Base-by-base conservation (phyloP, 495 filamentous ascomycete species). In the Hypoxylon intermedium region DNA sequence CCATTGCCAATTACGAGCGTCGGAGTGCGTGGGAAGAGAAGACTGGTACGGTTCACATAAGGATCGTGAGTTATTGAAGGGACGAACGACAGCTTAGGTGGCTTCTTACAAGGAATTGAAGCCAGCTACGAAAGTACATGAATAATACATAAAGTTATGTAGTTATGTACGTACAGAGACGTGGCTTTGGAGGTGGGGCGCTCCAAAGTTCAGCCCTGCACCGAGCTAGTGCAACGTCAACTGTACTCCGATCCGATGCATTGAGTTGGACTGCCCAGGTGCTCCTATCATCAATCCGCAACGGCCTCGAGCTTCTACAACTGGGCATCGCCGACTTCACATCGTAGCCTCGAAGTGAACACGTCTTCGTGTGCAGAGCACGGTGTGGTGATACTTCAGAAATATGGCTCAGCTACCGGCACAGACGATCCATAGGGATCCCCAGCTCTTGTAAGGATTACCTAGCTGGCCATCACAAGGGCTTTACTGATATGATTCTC, bases 341-440 rank as follows among this genome's bases (percentile, higher is more conserved):
- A n/a, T 9, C 18, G 9, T 47, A 33, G 15, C 30, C n/a, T 33
- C 30, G n/a, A 11, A 33, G 2, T 9, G 2, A 33, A 5, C 30
- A 12, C 30, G 30, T 33, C n/a, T 50, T 26, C 16, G 18, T 18
- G 38, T n/a, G 20, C n/a, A 44, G 41, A 26, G 36, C 15, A 20
- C 9, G 3, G 38, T n/a, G n/a, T n/a, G n/a, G n/a, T n/a, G n/a
- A n/a, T 30, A 7, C 9, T 42, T 58, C 33, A 82, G 36, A 9
- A n/a, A n/a, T n/a, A 98, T 98, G 95, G 89, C 90, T 58, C 89
- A 92, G 80, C 82, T 89, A 62, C 82, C 89, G 58, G 85, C 89
- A 61, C 94, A 98, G 80, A 92, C 92, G 77, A 97, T 98, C 87
- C 90, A 94, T 79, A 79, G 94, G 83, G 94, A 98, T 92, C 95